Evolutionary conservation across 2,329 filamentous ascomycete species (phyloP), one percentile per base, ranked within the genome.

Genomic region (Aspergillus tubingensis): DNA sequence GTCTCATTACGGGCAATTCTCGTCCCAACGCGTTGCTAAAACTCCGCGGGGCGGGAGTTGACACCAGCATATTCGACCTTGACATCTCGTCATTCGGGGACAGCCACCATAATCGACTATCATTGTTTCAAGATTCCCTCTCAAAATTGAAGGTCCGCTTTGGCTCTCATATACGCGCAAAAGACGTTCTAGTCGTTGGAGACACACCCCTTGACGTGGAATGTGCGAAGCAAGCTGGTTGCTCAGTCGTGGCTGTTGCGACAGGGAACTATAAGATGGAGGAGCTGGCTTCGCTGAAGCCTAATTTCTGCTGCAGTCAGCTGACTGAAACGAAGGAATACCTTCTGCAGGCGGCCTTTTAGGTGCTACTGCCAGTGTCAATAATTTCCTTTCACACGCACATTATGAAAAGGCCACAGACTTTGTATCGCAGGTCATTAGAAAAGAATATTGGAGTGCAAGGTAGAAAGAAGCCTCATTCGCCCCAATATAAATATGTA

Each of bases 171-270:
- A 38, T 60, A 21, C 43, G 48, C 15, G 17, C 49, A 44, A 52
- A 54, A n/a, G 58, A 64, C n/a, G 44, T 62, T 3, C 54, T 64
- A 7, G 41, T 64, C n/a, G 57, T 64, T 3, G 62, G 62, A 10
- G 62, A 64, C 32, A 64, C 62, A 0, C 62, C 62, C 0, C 41
- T 64, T 11, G 62, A 64, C 17, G 57, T 64, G 11, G 62, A 64
- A 32, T 62, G 62, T 32, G 62, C 62, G 15, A 64, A 62, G 47
- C 39, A 60, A 19, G 59, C 62, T 17, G 62, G 62, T 6, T 64
- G 62, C 32, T 58, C 54, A 23, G 62, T 64, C 17, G 59, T 64
- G 30, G 59, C 62, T 10, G 62, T 64, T 27, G 62, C 62, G 5
- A 64, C 59, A 17, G 62, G 62, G 8, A 64, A 60, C 43, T 64